Evolutionary conservation across 1,139 yeast genomes (phyloP), one percentile per base, ranked within the genome.

Genomic region (Kodamaea sp.): DNA sequence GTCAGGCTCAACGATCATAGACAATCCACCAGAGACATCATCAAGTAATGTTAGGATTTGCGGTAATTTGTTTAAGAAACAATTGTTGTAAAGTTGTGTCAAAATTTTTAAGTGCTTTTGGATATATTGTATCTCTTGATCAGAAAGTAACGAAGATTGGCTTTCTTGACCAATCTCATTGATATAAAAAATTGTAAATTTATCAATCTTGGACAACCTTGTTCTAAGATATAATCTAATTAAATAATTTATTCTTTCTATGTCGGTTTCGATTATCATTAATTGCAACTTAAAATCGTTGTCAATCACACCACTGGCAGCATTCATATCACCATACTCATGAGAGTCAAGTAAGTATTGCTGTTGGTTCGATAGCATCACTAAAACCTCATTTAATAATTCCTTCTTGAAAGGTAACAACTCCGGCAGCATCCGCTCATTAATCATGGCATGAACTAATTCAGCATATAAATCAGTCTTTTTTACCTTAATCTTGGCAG

Each of bases 391-490:
- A 7, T 73, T 73, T 54, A 92, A 58, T 27, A 89, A 63, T 1
- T 62, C 67, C 22, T 73, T 73, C 45, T 87, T 80, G 55, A 84
- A 90, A 0, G 84, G 86, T 28, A 90, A 65, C 9, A 92, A 60
- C 43, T 86, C 96, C 0, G 97, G 97, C 0, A 94, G 72, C 74
- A 80, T 79, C 41, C 96, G 70, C 57, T 92, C 98, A 40, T 84
- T 78, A 29, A 85, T 62, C 97, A 96, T 90, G 2, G 81, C 78
- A 28, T 70, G 72, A n/a, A 77, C 69, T 31, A 89, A 64, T 30
- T 61, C 62, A 29, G 63, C 55, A 42, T 60, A 67, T 52, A 60
- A 20, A 29, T 36, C 35, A n/a, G 41, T 9, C 24, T 20, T 23
- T 23, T 36, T 8, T 20, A 30, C 31, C 32, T 34, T 45, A 30